phyloP scores from a whole-genome alignment of 257 asterid species.

The Catharanthus roseus region DNA sequence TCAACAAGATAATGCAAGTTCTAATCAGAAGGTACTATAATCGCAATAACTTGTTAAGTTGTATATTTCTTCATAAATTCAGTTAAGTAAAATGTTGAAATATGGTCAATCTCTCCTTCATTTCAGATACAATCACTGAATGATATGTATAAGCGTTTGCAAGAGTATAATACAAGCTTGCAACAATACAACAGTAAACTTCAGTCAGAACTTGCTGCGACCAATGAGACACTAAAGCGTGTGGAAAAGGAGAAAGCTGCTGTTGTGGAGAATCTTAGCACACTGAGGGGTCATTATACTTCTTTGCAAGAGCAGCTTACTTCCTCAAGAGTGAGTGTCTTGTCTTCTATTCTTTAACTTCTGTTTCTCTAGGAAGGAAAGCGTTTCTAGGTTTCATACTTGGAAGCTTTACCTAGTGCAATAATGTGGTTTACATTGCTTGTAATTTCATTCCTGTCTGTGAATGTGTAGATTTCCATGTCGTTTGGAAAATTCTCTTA shows the following conservation, averaged over 20 bases:
- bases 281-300: constrained; percentile 69
- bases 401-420: neutral
- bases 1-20: constrained; percentile 49
- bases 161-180: constrained; percentile 83
- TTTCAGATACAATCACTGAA: constrained; percentile 70
- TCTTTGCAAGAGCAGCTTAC: constrained; percentile 87
- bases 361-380: neutral
- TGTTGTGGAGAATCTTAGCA: constrained; percentile 70
- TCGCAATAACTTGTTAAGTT: neutral
- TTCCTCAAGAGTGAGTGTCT: constrained; percentile 51
- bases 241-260: constrained; percentile 83
- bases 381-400: neutral
- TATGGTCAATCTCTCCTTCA: neutral
- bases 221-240: constrained; percentile 61
- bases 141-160: constrained; percentile 64
- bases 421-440: neutral
- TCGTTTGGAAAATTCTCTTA: neutral
- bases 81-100: constrained; percentile 1
- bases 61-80: neutral
- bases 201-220: constrained; percentile 66
- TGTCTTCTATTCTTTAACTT: neutral
- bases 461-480: neutral
- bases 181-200: constrained; percentile 83
- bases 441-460: neutral
- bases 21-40: constrained; percentile 56